A percentile compares a stretch with the other conserved stretches of the same genome.
phyloP scores from a whole-genome alignment of 106 monocot species.

The Platanthera zijinensis region DNA sequence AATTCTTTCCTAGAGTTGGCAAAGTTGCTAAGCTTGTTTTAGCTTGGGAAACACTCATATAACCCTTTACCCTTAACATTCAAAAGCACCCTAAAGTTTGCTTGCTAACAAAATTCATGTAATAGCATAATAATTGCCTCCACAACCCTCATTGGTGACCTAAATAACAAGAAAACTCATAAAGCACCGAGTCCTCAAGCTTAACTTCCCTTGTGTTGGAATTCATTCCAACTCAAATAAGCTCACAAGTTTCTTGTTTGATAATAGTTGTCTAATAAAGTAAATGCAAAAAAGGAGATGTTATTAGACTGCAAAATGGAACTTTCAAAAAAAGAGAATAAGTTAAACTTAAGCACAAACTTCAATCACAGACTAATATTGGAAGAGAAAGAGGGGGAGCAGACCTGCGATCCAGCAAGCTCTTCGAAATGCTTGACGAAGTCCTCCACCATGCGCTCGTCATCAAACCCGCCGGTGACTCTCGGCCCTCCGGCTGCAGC shows the following conservation, averaged over 20 bases:
- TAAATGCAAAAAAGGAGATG: neutral
- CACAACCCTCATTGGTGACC: neutral
- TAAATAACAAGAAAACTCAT: neutral
- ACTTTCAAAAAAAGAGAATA: neutral
- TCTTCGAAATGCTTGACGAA: slow-evolving; percentile 23
- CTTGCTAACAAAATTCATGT: neutral
- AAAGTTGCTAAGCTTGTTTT: neutral
- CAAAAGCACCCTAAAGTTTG: neutral
- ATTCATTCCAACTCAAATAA: neutral
- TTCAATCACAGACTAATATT: neutral
- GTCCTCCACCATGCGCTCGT: slow-evolving; percentile 21
- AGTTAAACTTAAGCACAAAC: neutral
- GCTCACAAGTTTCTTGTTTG: neutral
- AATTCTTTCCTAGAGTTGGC: neutral
- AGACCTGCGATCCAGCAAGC: slow-evolving; percentile 26
- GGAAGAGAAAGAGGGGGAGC: neutral
- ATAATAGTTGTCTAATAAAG: neutral
- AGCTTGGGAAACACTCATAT: neutral
- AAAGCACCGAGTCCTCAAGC: neutral
- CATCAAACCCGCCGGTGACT: slow-evolving; percentile 12
- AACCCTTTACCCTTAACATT: neutral
- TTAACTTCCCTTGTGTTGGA: neutral
- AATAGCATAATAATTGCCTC: neutral
- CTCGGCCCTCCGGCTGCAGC: neutral
- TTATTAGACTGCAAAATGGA: neutral